Evolutionary conservation across 345 rosid genomes (phyloP).

Genomic region (Balakata baccata): DNA sequence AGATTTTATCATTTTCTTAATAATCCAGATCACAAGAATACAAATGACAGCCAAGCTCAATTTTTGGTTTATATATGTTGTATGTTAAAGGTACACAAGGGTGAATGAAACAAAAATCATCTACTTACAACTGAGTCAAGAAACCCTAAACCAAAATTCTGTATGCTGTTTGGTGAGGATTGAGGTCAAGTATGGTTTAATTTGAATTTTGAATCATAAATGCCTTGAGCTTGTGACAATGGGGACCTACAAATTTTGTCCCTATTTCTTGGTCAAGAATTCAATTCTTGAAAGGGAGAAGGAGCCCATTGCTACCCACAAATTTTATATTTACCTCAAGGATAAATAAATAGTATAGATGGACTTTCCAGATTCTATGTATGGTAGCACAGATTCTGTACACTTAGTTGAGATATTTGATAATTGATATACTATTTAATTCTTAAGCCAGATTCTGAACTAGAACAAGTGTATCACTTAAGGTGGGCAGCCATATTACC

Average conservation of each 20-base stretch:
- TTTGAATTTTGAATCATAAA: constrained; percentile 13
- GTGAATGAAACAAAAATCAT: constrained; percentile 21
- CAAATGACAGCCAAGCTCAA: constrained; percentile 12
- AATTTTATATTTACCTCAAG: constrained; percentile 9
- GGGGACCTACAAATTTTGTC: constrained; percentile 19
- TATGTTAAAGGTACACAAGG: constrained; percentile 12
- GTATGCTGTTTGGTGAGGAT: constrained; percentile 31
- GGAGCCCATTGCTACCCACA: constrained; percentile 28
- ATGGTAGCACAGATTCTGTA: constrained; percentile 17
- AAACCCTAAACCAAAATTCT: constrained; percentile 13
- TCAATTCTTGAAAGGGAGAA: constrained; percentile 32
- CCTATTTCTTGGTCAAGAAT: background rate
- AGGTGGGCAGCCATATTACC: constrained; percentile 15
- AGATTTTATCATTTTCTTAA: background rate
- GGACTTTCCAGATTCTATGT: background rate
- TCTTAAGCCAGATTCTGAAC: constrained; percentile 16
- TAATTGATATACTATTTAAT: constrained; percentile 10
- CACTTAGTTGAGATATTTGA: constrained; percentile 24
- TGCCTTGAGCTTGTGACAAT: constrained; percentile 6
- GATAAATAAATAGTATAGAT: background rate
- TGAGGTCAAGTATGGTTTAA: background rate
- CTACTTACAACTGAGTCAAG: constrained; percentile 8
- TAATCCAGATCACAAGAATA: constrained; percentile 1
- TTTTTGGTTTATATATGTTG: constrained; percentile 9
- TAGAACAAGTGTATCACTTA: constrained; percentile 22